phyloP scores from a whole-genome alignment of 495 filamentous ascomycete species.

The Aspergillus baeticus region DNA sequence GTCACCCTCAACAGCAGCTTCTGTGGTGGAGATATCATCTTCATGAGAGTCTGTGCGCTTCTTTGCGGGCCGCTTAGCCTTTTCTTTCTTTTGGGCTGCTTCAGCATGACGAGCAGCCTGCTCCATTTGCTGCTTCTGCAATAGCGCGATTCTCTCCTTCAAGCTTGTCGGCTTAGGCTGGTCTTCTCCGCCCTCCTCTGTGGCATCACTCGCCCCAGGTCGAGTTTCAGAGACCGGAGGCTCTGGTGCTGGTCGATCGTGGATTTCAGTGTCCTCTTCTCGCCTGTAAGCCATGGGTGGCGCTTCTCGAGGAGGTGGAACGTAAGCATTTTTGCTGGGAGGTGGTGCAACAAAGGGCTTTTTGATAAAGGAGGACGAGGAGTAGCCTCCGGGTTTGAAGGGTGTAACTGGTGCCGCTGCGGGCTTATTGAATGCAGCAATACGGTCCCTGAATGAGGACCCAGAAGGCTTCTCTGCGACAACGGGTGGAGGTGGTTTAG shows the following conservation, averaged over 20 bases:
- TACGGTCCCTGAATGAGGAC: slow-evolving; percentile 87
- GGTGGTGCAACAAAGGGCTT: slow-evolving; percentile 98
- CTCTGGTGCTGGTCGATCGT: slow-evolving; percentile 53
- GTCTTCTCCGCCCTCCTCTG: slow-evolving; percentile 61
- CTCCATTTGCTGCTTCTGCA: slow-evolving; percentile 93
- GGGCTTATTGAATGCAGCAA: slow-evolving; percentile 93
- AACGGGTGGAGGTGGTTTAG: slow-evolving; percentile 56
- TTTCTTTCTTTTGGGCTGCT: slow-evolving; percentile 79
- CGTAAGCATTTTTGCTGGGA: slow-evolving; percentile 88
- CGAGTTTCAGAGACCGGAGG: slow-evolving; percentile 51
- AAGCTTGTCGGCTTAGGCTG: slow-evolving; percentile 86
- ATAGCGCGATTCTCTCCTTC: slow-evolving; percentile 88
- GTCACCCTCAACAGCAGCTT: slow-evolving; percentile 40
- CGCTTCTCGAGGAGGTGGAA: slow-evolving; percentile 68
- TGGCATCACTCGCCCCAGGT: slow-evolving; percentile 53
- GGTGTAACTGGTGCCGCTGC: slow-evolving; percentile 82
- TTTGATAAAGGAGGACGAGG: slow-evolving; percentile 76
- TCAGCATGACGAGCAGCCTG: slow-evolving; percentile 79
- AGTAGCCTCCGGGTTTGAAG: slow-evolving; percentile 72
- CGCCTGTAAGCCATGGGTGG: slow-evolving; percentile 77
- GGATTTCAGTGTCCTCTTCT: slow-evolving; percentile 85
- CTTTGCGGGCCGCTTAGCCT: slow-evolving; percentile 77
- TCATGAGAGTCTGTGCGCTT: slow-evolving; percentile 64
- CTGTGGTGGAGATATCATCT: slow-evolving; percentile 30
- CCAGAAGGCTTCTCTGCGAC: slow-evolving; percentile 73